Evolutionary conservation across 192 early-diverging fungal species (phyloP).

Genomic region (Coemansia sp.): DNA sequence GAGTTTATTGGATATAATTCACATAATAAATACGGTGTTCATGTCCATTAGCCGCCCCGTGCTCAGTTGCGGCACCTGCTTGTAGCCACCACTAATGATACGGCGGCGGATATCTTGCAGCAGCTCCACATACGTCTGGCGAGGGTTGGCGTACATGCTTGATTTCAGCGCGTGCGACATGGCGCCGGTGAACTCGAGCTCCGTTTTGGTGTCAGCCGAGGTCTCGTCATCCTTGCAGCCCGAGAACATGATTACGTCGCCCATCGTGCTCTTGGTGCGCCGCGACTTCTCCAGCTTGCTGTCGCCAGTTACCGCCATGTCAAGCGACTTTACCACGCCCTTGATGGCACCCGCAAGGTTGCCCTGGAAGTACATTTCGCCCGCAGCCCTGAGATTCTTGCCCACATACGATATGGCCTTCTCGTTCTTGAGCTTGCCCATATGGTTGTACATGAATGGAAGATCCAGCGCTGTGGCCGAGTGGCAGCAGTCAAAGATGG

Average conservation of each 20-base stretch:
- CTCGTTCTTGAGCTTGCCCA: slow-evolving; percentile 61
- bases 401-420: slow-evolving; percentile 47
- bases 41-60: slow-evolving; percentile 66
- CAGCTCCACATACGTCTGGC: slow-evolving; percentile 68
- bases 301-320: slow-evolving; percentile 45
- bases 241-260: slow-evolving; percentile 78
- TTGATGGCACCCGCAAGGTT: slow-evolving; percentile 41
- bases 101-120: slow-evolving; percentile 66
- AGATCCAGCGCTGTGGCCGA: slow-evolving; percentile 79
- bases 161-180: slow-evolving; percentile 73
- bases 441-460: slow-evolving; percentile 72
- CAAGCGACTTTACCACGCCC: slow-evolving; percentile 40
- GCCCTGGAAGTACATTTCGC: slow-evolving; percentile 41
- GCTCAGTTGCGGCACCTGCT: slow-evolving; percentile 79
- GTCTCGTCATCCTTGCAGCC: slow-evolving; percentile 83
- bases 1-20: slow-evolving; percentile 5
- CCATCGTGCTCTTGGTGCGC: slow-evolving; percentile 52
- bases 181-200: slow-evolving; percentile 61
- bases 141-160: slow-evolving; percentile 57
- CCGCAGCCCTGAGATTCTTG: slow-evolving; percentile 34
- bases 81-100: slow-evolving; percentile 57
- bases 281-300: slow-evolving; percentile 42
- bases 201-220: slow-evolving; percentile 71
- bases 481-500: slow-evolving; percentile 84
- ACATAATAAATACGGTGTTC: slow-evolving; percentile 67